A percentile compares a stretch with the other conserved stretches of the same genome.
phyloP scores from a whole-genome alignment of 257 asterid genomes.

The Eustoma russellianum region DNA sequence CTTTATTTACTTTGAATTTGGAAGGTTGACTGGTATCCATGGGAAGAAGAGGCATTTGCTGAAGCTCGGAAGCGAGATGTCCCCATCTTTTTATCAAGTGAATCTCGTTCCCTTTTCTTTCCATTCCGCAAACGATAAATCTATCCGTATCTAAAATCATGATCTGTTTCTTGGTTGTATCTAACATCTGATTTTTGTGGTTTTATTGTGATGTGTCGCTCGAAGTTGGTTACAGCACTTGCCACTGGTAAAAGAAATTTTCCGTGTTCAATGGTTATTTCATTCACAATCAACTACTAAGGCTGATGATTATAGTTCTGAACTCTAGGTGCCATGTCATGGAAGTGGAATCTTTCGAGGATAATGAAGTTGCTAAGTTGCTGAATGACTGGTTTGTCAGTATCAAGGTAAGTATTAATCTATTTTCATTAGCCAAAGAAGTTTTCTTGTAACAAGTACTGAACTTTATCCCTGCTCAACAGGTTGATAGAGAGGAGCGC shows the following conservation, averaged over 20 bases:
- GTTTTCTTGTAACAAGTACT: background rate
- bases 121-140: background rate
- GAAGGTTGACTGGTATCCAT: conserved; percentile 96
- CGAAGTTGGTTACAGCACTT: conserved; percentile 98
- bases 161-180: conserved; percentile 2
- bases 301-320: background rate
- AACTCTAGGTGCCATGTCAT: conserved; percentile 88
- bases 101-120: conserved; percentile 5
- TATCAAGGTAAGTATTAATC: conserved; percentile 48
- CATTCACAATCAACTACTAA: background rate
- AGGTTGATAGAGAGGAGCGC: conserved; percentile 97
- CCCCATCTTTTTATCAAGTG: conserved; percentile 90
- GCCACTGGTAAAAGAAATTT: conserved; percentile 75
- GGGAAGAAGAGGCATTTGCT: conserved; percentile 91
- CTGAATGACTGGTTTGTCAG: conserved; percentile 89
- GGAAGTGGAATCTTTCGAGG: conserved; percentile 97
- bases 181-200: conserved; percentile 1
- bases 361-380: conserved; percentile 65
- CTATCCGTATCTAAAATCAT: too few relatives aligned
- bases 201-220: conserved; percentile 17
- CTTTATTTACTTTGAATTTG: background rate
- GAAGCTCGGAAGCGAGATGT: conserved; percentile 83
- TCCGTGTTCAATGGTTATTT: background rate
- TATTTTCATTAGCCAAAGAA: background rate
- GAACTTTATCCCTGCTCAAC: conserved; percentile 6